A percentile compares a stretch with the other conserved stretches of the same genome.
phyloP scores from a whole-genome alignment of 2,329 filamentous ascomycete genomes.

The Ophiobolus disseminans region DNA sequence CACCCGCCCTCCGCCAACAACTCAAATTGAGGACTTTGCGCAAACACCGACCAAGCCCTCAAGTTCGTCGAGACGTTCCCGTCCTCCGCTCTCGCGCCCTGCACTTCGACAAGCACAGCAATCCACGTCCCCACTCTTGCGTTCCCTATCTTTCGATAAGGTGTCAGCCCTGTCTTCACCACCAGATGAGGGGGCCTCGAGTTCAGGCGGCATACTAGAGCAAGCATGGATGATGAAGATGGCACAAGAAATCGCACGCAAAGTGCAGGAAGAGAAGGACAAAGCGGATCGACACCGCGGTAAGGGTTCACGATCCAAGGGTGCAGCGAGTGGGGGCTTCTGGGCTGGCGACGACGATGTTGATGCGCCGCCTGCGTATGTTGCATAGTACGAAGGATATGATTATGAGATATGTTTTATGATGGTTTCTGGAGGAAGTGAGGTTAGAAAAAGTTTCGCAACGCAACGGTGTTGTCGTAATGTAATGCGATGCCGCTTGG shows the following conservation, averaged over 20 bases:
- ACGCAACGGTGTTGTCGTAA: background rate
- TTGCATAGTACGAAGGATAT: background rate
- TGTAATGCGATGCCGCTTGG: constrained; percentile 1
- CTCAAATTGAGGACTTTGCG: constrained; percentile 5
- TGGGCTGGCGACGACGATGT: constrained; percentile 7
- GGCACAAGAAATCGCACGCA: constrained; percentile 86
- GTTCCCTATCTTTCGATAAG: constrained; percentile 45
- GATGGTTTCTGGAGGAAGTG: constrained; percentile 1
- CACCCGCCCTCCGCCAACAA: constrained; percentile 1
- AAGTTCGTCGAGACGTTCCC: constrained; percentile 26
- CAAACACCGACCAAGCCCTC: constrained; percentile 14
- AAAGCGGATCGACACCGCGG: constrained; percentile 14
- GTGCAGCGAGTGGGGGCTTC: background rate
- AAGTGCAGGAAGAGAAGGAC: constrained; percentile 85
- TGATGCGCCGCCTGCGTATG: constrained; percentile 9
- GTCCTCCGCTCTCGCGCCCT: constrained; percentile 38
- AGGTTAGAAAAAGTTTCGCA: background rate
- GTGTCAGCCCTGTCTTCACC: constrained; percentile 37
- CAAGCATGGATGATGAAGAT: constrained; percentile 93
- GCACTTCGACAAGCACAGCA: constrained; percentile 42
- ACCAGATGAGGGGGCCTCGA: constrained; percentile 27
- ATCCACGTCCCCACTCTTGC: constrained; percentile 45
- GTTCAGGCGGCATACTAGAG: constrained; percentile 67
- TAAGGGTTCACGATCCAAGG: background rate
- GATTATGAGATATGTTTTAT: constrained; percentile 7